Percentiles rank a stretch among this genome's conserved stretches.
phyloP scores from a whole-genome alignment of 176 grass and related monocot genomes.

The Eragrostis curvula region DNA sequence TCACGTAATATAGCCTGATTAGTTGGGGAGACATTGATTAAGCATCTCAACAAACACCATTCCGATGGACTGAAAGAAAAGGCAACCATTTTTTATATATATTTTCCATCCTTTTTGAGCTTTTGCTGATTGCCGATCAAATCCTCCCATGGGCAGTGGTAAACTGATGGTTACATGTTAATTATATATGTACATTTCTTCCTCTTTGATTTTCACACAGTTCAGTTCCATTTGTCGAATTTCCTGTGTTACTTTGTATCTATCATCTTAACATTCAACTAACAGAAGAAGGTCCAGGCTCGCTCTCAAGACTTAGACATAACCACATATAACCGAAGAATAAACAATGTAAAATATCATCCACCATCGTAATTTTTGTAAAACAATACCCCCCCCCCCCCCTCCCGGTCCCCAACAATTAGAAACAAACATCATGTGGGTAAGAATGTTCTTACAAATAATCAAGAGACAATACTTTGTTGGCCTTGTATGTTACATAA shows the following conservation, averaged over 20 bases:
- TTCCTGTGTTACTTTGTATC: neutral
- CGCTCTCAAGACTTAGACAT: neutral
- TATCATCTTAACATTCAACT: neutral
- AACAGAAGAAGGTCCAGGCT: neutral
- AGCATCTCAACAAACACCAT: slow-evolving; percentile 43
- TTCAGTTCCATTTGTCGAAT: neutral
- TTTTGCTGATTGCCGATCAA: neutral
- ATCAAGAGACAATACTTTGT: neutral
- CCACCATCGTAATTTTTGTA: neutral
- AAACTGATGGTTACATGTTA: neutral
- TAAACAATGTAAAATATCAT: neutral
- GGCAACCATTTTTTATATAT: neutral
- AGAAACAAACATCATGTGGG: too few relatives aligned
- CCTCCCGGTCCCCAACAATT: too few relatives aligned
- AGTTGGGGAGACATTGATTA: slow-evolving; percentile 47
- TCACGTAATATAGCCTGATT: slow-evolving; percentile 19
- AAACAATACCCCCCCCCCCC: neutral
- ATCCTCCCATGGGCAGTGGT: neutral
- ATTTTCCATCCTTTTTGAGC: neutral
- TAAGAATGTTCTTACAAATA: too few relatives aligned
- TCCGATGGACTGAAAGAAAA: neutral
- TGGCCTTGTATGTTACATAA: slow-evolving; percentile 22
- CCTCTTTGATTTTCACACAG: neutral
- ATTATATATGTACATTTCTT: neutral
- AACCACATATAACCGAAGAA: neutral